A percentile compares a stretch with the other conserved stretches of the same genome.
These are phyloP conservation scores for Tanacetum coccineum DNA, from an alignment of 129 eudicot species.

Conservation along the genomic window DNA sequence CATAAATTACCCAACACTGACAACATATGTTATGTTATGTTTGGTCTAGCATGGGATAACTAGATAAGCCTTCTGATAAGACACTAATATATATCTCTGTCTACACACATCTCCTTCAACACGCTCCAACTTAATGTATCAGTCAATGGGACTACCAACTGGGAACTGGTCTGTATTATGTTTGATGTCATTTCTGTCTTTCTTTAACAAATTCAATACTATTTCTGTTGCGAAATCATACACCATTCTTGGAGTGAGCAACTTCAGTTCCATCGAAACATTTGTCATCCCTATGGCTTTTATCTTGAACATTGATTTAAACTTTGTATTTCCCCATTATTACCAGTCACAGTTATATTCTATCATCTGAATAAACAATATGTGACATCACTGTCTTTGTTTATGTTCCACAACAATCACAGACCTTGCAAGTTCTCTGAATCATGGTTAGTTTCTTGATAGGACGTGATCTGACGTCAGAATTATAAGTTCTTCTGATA, in stretches of 20 bases:
- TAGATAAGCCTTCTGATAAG: background rate
- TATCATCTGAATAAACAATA: background rate
- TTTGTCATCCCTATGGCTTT: background rate
- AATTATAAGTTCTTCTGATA: background rate
- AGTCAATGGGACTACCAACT: background rate
- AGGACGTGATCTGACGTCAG: background rate
- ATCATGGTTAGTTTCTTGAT: constrained; percentile 1
- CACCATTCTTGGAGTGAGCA: background rate
- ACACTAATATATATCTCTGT: background rate
- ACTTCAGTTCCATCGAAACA: background rate
- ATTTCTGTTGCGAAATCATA: background rate
- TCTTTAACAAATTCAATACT: background rate
- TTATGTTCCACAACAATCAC: background rate
- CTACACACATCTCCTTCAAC: background rate
- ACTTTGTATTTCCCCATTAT: background rate
- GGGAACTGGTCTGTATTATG: background rate
- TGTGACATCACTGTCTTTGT: background rate
- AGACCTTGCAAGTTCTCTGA: background rate
- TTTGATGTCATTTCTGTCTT: background rate
- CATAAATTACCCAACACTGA: background rate
- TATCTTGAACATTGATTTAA: background rate
- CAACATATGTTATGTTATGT: background rate
- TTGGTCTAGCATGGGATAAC: background rate
- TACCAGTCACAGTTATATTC: background rate
- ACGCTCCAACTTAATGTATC: background rate